phyloP scores from a whole-genome alignment of 345 rosid species.

The Dimocarpus longan region DNA sequence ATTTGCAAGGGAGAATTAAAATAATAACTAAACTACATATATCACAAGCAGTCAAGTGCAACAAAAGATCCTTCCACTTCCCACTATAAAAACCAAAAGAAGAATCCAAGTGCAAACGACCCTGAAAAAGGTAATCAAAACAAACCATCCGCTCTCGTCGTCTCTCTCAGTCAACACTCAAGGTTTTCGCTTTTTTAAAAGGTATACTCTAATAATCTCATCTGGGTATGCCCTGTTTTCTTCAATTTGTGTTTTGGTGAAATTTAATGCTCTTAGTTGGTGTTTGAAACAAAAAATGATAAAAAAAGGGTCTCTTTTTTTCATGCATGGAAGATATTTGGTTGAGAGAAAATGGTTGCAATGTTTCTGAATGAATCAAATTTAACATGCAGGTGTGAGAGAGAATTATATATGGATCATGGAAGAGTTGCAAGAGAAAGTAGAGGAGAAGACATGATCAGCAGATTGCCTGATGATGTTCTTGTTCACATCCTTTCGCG shows the following conservation, averaged over 20 bases:
- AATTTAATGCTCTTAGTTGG: too few relatives aligned
- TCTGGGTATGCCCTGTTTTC: background rate
- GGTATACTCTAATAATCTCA: background rate
- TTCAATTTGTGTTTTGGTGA: background rate
- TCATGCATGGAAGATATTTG: background rate
- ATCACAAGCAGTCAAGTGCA: too few relatives aligned
- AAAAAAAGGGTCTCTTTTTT: too few relatives aligned
- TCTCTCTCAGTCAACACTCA: background rate
- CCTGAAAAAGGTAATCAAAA: too few relatives aligned
- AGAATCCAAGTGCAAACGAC: too few relatives aligned
- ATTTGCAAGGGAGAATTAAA: too few relatives aligned
- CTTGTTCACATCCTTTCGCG: conserved; percentile 20
- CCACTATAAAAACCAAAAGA: too few relatives aligned
- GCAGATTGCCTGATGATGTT: conserved; percentile 9
- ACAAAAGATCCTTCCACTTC: too few relatives aligned
- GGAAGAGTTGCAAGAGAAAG: background rate
- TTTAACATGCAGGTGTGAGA: background rate
- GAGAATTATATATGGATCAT: background rate
- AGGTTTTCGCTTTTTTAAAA: background rate
- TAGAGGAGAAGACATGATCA: background rate
- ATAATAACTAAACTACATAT: too few relatives aligned
- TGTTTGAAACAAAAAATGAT: too few relatives aligned
- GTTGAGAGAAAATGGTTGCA: background rate
- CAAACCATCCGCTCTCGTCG: too few relatives aligned
- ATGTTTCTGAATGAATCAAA: background rate